Evolutionary conservation across 257 asterid species (phyloP).

Genomic region (Solanum etuberosum): DNA sequence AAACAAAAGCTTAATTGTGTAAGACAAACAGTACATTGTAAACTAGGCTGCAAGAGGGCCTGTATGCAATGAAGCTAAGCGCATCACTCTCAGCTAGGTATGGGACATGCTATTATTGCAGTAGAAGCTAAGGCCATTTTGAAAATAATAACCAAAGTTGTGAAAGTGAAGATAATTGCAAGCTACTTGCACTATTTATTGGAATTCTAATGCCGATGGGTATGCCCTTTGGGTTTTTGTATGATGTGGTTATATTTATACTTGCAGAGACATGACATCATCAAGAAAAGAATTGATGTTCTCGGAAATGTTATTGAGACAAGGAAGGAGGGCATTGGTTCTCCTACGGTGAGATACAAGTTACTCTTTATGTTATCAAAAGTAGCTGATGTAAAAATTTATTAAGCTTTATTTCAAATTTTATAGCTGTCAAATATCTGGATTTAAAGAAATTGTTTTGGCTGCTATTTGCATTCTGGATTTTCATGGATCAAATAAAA

Average conservation of each 20-base stretch:
- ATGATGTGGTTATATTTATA: constrained; percentile 11
- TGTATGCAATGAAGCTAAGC: neutral
- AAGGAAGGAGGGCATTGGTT: constrained; percentile 85
- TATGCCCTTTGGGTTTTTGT: constrained; percentile 1
- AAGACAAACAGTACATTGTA: neutral
- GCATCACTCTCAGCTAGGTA: neutral
- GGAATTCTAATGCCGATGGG: neutral
- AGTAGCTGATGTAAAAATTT: neutral
- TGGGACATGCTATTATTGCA: neutral
- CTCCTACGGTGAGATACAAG: constrained; percentile 56
- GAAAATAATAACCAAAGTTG: neutral
- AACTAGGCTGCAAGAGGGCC: neutral
- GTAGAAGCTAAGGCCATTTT: neutral
- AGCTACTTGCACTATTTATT: neutral
- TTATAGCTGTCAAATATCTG: neutral
- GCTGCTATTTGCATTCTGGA: neutral
- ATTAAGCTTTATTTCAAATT: neutral
- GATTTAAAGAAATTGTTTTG: neutral
- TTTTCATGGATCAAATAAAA: neutral
- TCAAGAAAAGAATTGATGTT: constrained; percentile 83
- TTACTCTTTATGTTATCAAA: neutral
- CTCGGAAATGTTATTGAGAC: constrained; percentile 87
- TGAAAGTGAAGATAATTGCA: neutral
- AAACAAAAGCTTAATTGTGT: neutral
- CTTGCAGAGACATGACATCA: constrained; percentile 91